Evolutionary conservation across 139 green algal genomes (phyloP).

Genomic region (Protoeuglena noctilucae): DNA sequence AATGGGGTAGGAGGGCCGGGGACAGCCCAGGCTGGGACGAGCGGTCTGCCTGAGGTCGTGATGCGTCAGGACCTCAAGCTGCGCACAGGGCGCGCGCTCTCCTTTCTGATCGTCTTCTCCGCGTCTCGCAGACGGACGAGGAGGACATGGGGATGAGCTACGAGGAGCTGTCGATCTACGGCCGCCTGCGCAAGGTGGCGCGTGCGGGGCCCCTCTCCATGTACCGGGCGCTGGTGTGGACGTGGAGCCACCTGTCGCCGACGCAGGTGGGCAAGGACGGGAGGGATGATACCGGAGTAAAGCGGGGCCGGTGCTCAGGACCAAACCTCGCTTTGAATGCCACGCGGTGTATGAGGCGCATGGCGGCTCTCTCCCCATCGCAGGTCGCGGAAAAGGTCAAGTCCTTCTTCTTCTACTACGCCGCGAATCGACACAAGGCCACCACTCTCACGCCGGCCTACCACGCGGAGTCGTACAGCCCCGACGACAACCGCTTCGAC

Average conservation of each 20-base stretch:
- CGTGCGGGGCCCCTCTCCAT: constrained; percentile 76
- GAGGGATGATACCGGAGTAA: too few relatives aligned
- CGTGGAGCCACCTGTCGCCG: constrained; percentile 19
- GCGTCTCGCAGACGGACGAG: constrained; percentile 58
- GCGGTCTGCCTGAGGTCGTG: too few relatives aligned
- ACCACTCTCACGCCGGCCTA: constrained; percentile 80
- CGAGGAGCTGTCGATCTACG: constrained; percentile 76
- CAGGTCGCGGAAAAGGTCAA: constrained; percentile 12
- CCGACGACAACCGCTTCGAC: constrained; percentile 91
- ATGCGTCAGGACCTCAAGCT: too few relatives aligned
- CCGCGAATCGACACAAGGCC: constrained; percentile 36
- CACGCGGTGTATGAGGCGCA: neutral
- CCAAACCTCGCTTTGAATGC: neutral
- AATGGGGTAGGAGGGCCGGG: too few relatives aligned
- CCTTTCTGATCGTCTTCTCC: too few relatives aligned
- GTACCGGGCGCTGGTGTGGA: constrained; percentile 38
- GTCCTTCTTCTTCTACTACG: constrained; percentile 30
- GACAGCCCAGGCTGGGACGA: too few relatives aligned
- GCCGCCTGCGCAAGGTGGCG: constrained; percentile 69
- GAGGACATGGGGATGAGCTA: constrained; percentile 93
- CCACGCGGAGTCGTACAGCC: constrained; percentile 88
- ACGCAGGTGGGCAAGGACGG: too few relatives aligned
- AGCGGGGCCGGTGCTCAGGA: too few relatives aligned
- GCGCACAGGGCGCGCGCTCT: too few relatives aligned
- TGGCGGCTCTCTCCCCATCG: neutral